Conservation (phyloP, 2,329 filamentous ascomycete species). For the Cercospora nicotianae region DNA sequence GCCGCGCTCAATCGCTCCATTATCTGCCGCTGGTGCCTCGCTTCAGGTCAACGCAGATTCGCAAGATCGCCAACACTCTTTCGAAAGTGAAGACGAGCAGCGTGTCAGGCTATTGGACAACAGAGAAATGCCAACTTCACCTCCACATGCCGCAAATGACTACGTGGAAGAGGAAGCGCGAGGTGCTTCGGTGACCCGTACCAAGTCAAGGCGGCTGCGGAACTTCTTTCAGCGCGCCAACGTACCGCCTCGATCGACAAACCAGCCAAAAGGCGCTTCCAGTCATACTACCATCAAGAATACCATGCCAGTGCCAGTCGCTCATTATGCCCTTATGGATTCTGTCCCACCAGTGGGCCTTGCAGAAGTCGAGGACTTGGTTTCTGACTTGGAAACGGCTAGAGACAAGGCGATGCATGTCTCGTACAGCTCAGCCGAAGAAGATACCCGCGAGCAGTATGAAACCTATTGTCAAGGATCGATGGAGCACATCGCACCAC, state of each 20-base stretch:
- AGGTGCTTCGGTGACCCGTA: neutral
- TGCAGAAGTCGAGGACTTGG: conserved; percentile 49
- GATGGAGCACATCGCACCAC: neutral
- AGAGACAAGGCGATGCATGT: conserved; percentile 20
- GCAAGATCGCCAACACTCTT: neutral
- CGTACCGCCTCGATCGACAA: conserved; percentile 41
- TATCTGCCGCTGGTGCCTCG: neutral
- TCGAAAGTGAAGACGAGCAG: neutral
- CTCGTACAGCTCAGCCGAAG: neutral
- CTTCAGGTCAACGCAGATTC: neutral
- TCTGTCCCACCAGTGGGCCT: conserved; percentile 47
- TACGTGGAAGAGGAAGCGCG: neutral
- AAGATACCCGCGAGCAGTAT: neutral
- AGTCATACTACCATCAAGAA: conserved; percentile 18
- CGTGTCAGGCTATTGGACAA: neutral
- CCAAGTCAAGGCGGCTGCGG: conserved; percentile 52
- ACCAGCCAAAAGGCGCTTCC: conserved; percentile 22
- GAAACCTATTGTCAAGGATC: neutral
- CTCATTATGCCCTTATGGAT: conserved; percentile 61
- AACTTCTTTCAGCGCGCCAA: conserved; percentile 60
- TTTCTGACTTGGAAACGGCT: conserved; percentile 43
- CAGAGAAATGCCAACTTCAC: neutral
- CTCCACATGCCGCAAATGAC: neutral
- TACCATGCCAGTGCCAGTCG: conserved; percentile 28
- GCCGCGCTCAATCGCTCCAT: neutral